Evolutionary conservation across 495 filamentous ascomycete species (phyloP).

Genomic region (Bacidia rubella): DNA sequence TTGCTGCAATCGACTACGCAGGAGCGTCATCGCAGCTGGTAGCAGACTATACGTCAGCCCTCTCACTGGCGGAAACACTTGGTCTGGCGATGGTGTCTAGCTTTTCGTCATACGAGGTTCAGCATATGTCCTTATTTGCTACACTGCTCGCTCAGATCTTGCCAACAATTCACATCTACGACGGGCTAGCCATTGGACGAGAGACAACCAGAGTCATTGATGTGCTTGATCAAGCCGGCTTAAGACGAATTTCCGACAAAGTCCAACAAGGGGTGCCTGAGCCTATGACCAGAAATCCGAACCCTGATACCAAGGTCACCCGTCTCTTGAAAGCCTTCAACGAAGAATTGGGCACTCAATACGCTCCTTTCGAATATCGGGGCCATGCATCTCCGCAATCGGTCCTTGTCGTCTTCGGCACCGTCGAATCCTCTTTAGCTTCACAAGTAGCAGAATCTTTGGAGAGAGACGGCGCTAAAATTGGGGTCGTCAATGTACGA

Average conservation of each 20-base stretch:
- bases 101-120: conserved; percentile 72
- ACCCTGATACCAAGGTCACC: conserved; percentile 58
- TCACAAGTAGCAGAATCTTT: conserved; percentile 67
- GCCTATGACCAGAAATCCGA: conserved; percentile 53
- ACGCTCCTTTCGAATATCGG: conserved; percentile 84
- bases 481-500: conserved; percentile 82
- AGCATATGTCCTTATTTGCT: conserved; percentile 89
- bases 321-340: conserved; percentile 73
- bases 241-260: conserved; percentile 57
- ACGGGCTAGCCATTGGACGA: conserved; percentile 72
- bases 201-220: conserved; percentile 83
- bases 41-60: conserved; percentile 70
- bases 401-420: conserved; percentile 85
- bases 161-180: conserved; percentile 83
- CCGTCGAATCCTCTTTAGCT: conserved; percentile 72
- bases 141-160: conserved; percentile 67
- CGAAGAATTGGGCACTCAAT: conserved; percentile 83
- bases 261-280: conserved; percentile 45
- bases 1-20: conserved; percentile 85
- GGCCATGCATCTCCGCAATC: conserved; percentile 65
- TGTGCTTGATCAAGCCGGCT: conserved; percentile 56
- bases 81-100: conserved; percentile 78
- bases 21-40: conserved; percentile 53
- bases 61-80: conserved; percentile 79
- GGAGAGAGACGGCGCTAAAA: conserved; percentile 51